Base-by-base conservation (phyloP, 495 filamentous ascomycete genomes). In the Neurospora sp. region DNA sequence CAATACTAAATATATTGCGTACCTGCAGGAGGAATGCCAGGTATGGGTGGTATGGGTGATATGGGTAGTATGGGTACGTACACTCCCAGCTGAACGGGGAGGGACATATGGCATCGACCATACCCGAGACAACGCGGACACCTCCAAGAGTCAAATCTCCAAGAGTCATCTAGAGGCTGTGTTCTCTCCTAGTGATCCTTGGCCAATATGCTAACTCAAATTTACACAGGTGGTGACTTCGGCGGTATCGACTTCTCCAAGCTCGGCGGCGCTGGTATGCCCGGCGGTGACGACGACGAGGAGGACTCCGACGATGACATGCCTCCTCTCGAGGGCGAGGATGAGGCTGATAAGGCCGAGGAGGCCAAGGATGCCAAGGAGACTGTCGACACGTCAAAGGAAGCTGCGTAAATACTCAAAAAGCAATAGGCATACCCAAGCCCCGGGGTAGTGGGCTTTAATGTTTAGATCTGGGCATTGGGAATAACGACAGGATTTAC, bases 161-260 rank as follows among this genome's bases (percentile, higher is more conserved):
- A 59, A 59, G 42, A 39, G 48, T 9, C 39, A 34, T 24, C 69
- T 40, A 34, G 28, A 39, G 42, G 39, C 59, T 38, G 48, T 66
- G 8, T 38, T 39, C 69, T 24, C 39, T 38, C 37, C 5, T 40
- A 37, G 28, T 42, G 1, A 48, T 19, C 11, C 45, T 34, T 66
- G 54, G 28, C 15, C 31, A 39, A 39, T 17, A 70, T 69, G 70
- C 71, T 72, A 74, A 70, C 74, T 73, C 36, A 39, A 19, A 19
- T 71, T 3, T 37, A 39, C 71, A 75, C 75, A 73, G 86, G 86
- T 71, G 88, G 85, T 71, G 90, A 90, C 79, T 90, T 92, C 73
- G 87, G 89, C 72, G 88, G 89, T 40, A 89, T 93, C 81, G 92
- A 97, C 83, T 97, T 97, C 90, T 96, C 92, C 78, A 97, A 97